Evolutionary conservation across 192 early-diverging fungal genomes (phyloP).

Genomic region (Chytriomyces sp.): DNA sequence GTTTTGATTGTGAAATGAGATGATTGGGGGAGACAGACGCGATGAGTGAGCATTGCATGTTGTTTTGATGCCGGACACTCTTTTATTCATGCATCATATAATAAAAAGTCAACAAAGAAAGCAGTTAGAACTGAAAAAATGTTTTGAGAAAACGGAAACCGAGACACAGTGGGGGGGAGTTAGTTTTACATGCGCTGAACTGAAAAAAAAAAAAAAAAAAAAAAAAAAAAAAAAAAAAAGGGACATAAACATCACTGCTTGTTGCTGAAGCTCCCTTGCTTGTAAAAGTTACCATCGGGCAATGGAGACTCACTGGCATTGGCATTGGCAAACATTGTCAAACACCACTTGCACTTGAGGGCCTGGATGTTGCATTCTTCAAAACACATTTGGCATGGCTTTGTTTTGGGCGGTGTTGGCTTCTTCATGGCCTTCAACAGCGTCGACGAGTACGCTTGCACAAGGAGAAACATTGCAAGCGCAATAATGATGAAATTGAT

Average conservation of each 20-base stretch:
- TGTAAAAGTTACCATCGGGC: background rate
- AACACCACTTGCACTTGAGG: slow-evolving; percentile 16
- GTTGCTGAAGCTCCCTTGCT: background rate
- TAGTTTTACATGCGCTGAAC: background rate
- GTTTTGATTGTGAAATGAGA: too few relatives aligned
- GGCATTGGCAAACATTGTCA: slow-evolving; percentile 4
- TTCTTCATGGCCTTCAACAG: slow-evolving; percentile 12
- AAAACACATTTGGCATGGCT: slow-evolving; percentile 2
- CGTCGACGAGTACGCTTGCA: slow-evolving; percentile 49
- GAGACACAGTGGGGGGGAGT: too few relatives aligned
- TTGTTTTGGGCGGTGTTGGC: slow-evolving; percentile 6
- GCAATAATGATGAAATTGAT: slow-evolving; percentile 65
- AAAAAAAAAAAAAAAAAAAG: background rate
- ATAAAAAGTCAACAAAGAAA: too few relatives aligned
- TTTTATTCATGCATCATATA: too few relatives aligned
- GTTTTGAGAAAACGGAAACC: too few relatives aligned
- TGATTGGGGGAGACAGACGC: too few relatives aligned
- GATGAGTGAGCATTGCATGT: too few relatives aligned
- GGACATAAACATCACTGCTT: too few relatives aligned
- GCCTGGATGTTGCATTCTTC: slow-evolving; percentile 2
- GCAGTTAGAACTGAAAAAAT: too few relatives aligned
- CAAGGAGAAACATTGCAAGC: slow-evolving; percentile 63
- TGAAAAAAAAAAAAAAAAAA: background rate
- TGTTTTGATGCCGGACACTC: too few relatives aligned
- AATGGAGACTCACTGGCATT: background rate